phyloP scores from a whole-genome alignment of 1,284 basidiomycete species.

The Gymnopus androsaceus region DNA sequence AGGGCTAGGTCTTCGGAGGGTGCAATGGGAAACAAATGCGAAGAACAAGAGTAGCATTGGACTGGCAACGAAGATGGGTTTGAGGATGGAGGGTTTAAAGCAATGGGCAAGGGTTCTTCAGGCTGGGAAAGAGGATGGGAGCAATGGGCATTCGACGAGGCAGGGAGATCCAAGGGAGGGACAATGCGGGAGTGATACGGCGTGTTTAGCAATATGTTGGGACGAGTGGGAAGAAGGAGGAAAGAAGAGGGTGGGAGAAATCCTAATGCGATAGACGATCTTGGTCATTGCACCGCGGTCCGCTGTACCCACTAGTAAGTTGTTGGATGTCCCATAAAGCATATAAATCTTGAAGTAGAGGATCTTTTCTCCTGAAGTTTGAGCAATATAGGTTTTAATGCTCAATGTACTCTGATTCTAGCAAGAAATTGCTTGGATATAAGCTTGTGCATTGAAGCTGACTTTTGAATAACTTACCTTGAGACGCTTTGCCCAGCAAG shows the following conservation, averaged over 20 bases:
- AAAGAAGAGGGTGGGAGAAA: conserved; percentile 41
- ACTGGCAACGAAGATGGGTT: conserved; percentile 61
- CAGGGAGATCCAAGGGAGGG: conserved; percentile 41
- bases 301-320: conserved; percentile 68
- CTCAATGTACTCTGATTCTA: conserved; percentile 55
- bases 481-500: conserved; percentile 52
- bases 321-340: conserved; percentile 68
- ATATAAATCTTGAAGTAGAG: conserved; percentile 55
- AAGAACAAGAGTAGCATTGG: conserved; percentile 51
- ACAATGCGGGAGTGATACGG: conserved; percentile 47
- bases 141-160: conserved; percentile 33
- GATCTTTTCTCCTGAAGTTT: conserved; percentile 54
- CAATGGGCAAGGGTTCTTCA: conserved; percentile 56
- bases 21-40: conserved; percentile 60
- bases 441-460: not conserved
- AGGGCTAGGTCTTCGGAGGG: conserved; percentile 62
- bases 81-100: conserved; percentile 54
- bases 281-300: conserved; percentile 74
- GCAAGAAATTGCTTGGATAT: conserved; percentile 2
- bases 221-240: conserved; percentile 63
- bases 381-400: conserved; percentile 63
- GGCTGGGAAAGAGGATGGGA: conserved; percentile 33
- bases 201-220: conserved; percentile 54
- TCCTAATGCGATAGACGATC: conserved; percentile 28
- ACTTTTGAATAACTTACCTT: conserved; percentile 42